Conservation (phyloP, 768 basidiomycete genomes). For the Thelephora ganbajun region DNA sequence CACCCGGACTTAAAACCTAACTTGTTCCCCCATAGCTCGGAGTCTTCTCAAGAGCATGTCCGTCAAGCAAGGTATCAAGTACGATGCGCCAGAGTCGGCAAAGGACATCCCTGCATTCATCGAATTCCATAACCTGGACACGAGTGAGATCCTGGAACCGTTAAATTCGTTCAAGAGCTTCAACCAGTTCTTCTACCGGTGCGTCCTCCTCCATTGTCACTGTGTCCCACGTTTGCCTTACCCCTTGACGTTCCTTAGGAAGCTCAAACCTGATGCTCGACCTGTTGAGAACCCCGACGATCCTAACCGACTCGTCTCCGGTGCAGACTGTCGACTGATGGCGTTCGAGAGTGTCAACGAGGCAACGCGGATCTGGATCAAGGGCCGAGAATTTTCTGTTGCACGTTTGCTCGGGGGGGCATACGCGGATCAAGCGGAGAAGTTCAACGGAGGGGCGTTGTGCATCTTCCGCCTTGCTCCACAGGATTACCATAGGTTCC, state of each 20-base stretch:
- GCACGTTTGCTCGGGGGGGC: slow-evolving; percentile 64
- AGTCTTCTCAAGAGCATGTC: slow-evolving; percentile 80
- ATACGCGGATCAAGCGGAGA: slow-evolving; percentile 55
- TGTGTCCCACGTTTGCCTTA: not conserved
- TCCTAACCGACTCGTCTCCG: slow-evolving; percentile 66
- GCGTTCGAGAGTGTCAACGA: slow-evolving; percentile 76
- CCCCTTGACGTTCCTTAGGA: slow-evolving; percentile 28
- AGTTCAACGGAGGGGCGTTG: slow-evolving; percentile 69
- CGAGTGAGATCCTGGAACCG: slow-evolving; percentile 75
- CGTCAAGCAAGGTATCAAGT: slow-evolving; percentile 89
- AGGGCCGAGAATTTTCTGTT: slow-evolving; percentile 87
- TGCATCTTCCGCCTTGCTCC: slow-evolving; percentile 88
- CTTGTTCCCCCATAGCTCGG: slow-evolving; percentile 33
- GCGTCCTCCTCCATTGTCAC: slow-evolving; percentile 1
- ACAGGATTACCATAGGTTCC: slow-evolving; percentile 94
- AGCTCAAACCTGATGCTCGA: slow-evolving; percentile 73
- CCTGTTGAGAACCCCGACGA: slow-evolving; percentile 63
- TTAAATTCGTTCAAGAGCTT: slow-evolving; percentile 80
- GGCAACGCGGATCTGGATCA: slow-evolving; percentile 91
- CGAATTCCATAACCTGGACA: slow-evolving; percentile 75
- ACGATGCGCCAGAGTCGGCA: slow-evolving; percentile 74
- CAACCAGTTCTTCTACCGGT: slow-evolving; percentile 86
- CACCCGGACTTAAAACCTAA: not conserved
- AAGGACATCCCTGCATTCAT: slow-evolving; percentile 81
- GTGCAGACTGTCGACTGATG: slow-evolving; percentile 96